Evolutionary conservation across 169 alveolate genomes (phyloP).

Genomic region (Plasmodium cynomolgi): DNA sequence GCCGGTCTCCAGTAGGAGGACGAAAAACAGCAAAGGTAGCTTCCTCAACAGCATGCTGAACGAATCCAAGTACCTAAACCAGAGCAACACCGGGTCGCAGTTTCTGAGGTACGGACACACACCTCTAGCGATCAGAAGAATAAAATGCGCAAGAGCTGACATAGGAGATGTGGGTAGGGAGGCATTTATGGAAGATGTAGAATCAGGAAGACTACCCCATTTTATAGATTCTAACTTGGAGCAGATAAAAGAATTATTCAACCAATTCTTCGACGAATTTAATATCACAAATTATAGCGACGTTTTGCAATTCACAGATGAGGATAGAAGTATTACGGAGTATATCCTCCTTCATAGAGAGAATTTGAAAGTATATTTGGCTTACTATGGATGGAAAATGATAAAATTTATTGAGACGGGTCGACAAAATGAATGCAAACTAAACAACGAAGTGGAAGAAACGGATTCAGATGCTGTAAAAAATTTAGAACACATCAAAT

Average conservation of each 20-base stretch:
- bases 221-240: conserved; percentile 84
- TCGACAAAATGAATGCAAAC: conserved; percentile 64
- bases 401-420: conserved; percentile 77
- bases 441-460: conserved; percentile 60
- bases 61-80: conserved; percentile 61
- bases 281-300: conserved; percentile 81
- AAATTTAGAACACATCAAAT: conserved; percentile 60
- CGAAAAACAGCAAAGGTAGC: conserved; percentile 51
- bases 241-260: conserved; percentile 82
- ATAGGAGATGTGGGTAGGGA: conserved; percentile 91
- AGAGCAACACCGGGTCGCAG: conserved; percentile 78
- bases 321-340: conserved; percentile 77
- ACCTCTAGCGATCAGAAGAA: conserved; percentile 86
- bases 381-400: conserved; percentile 83
- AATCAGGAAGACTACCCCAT: conserved; percentile 86
- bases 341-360: conserved; percentile 71
- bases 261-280: conserved; percentile 82
- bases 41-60: conserved; percentile 67
- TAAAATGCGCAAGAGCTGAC: conserved; percentile 88
- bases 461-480: conserved; percentile 36
- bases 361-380: conserved; percentile 66
- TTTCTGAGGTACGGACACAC: conserved; percentile 87
- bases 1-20: conserved; percentile 71
- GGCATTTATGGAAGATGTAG: conserved; percentile 86
- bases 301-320: conserved; percentile 78